Base-by-base conservation (phyloP, 1,284 basidiomycete species). In the Sporisorium graminicola region DNA sequence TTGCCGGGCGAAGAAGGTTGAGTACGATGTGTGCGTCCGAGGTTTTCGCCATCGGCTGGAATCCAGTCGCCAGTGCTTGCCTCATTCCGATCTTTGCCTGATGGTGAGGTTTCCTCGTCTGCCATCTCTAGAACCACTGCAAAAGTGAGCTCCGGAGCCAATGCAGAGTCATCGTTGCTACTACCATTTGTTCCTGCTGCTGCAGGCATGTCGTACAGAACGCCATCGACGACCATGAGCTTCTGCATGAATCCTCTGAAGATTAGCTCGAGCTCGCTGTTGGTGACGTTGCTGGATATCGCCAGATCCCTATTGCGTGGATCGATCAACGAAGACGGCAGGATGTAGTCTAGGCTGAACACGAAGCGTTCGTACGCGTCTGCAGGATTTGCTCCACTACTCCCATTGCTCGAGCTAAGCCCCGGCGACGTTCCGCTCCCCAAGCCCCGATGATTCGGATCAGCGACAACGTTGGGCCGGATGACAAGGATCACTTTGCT, bases 181-280 rank as follows among this genome's bases (percentile, higher is more conserved):
- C 58, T 52, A 0, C 58, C 52, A 9, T 61, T 66, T 42, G 26
- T 63, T 3, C 24, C 49, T 9, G 62, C 14, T 2, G 50, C 43
- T 8, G 35, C 2, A 5, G 65, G 69, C 24, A 77, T 69, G 35
- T 72, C 65, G 63, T 75, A 70, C 20, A 98, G 87, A 78, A 93
- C 91, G 5, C 91, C 89, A 78, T 95, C 93, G 24, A 94, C 89
- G 87, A 93, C 91, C 68, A 88, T 90, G 37, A 97, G 89, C 82
- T 94, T 94, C 77, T 94, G 89, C 58, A 97, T 88, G 82, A 95
- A 94, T 2, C 92, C 92, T 13, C 94, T 90, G 74, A 96, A 92
- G 80, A 93, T 91, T 78, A 92, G 90, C 33, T 90, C 90, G 13
- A 96, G 89, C 16, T 90, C 88, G 2, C 86, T 86, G 1, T 90